Conservation (phyloP, 1,139 yeast species). For the Suhomyces terraborum region DNA sequence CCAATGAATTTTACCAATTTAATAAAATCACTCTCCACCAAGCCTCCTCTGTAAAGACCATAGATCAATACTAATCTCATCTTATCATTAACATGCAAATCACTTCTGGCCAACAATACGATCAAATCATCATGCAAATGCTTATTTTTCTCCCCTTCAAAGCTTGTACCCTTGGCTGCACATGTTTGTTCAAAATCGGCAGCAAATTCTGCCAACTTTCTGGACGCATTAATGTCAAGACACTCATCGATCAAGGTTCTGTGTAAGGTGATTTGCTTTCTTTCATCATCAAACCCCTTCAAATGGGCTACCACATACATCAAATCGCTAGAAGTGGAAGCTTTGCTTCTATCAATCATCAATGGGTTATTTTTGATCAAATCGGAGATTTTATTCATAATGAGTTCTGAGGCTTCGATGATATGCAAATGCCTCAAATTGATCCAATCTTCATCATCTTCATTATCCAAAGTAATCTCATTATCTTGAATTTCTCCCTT, state of each 20-base stretch:
- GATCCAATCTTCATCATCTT: conserved; percentile 75
- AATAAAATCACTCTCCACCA: conserved; percentile 69
- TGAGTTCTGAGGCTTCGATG: conserved; percentile 68
- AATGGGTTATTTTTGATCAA: conserved; percentile 73
- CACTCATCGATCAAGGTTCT: conserved; percentile 62
- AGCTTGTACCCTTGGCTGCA: conserved; percentile 69
- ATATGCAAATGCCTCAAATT: conserved; percentile 75
- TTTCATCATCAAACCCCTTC: conserved; percentile 67
- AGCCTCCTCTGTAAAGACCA: conserved; percentile 82
- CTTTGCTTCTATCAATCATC: conserved; percentile 63
- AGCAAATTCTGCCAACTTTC: conserved; percentile 59
- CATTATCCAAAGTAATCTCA: conserved; percentile 49
- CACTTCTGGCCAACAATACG: conserved; percentile 54
- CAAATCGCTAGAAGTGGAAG: conserved; percentile 60
- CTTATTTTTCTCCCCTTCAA: conserved; percentile 68
- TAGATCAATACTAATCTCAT: conserved; percentile 77
- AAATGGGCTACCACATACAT: conserved; percentile 68
- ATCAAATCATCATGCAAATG: conserved; percentile 69
- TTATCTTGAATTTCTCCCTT: conserved; percentile 52
- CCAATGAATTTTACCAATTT: conserved; percentile 74
- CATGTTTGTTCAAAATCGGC: conserved; percentile 77
- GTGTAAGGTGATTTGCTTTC: conserved; percentile 61
- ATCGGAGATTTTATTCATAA: conserved; percentile 63
- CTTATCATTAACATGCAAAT: conserved; percentile 61
- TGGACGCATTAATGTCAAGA: conserved; percentile 50